Evolutionary conservation across 2,329 filamentous ascomycete species (phyloP).

Genomic region (Grosmannia serpens): DNA sequence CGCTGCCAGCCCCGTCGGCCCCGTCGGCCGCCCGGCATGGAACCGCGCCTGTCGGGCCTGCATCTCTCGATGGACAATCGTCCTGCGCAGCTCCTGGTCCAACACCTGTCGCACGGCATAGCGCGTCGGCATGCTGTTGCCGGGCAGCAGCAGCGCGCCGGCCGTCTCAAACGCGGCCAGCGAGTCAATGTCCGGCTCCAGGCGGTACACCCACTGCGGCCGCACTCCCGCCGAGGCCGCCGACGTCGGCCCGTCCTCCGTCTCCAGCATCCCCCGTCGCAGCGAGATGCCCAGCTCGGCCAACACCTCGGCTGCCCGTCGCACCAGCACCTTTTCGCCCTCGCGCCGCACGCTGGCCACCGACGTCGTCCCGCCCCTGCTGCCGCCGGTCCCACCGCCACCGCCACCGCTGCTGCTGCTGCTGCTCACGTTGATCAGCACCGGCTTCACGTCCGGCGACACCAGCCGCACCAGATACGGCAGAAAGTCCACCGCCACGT

Average conservation of each 20-base stretch:
- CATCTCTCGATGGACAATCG: slow-evolving; percentile 54
- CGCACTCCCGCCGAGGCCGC: slow-evolving; percentile 35
- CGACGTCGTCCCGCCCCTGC: slow-evolving; percentile 44
- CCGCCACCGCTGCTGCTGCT: slow-evolving; percentile 52
- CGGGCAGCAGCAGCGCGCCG: slow-evolving; percentile 37
- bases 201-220: slow-evolving; percentile 71
- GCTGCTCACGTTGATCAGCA: slow-evolving; percentile 59
- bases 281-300: slow-evolving; percentile 71
- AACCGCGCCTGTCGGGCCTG: slow-evolving; percentile 55
- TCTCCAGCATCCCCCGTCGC: slow-evolving; percentile 70
- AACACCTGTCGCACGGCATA: slow-evolving; percentile 90
- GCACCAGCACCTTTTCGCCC: slow-evolving; percentile 69
- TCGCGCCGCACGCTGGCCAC: slow-evolving; percentile 78
- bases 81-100: slow-evolving; percentile 76
- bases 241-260: too few relatives aligned
- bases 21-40: slow-evolving; percentile 33
- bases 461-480: slow-evolving; percentile 78
- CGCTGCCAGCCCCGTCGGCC: slow-evolving; percentile 6
- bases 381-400: slow-evolving; percentile 42
- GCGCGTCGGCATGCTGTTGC: slow-evolving; percentile 62
- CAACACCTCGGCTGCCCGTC: slow-evolving; percentile 69
- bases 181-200: slow-evolving; percentile 86
- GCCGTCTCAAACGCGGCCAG: slow-evolving; percentile 65
- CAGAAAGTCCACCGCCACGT: slow-evolving; percentile 69
- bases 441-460: slow-evolving; percentile 81